Evolutionary conservation across 192 early-diverging fungal species (phyloP).

Genomic region (Oehlia diaphana): DNA sequence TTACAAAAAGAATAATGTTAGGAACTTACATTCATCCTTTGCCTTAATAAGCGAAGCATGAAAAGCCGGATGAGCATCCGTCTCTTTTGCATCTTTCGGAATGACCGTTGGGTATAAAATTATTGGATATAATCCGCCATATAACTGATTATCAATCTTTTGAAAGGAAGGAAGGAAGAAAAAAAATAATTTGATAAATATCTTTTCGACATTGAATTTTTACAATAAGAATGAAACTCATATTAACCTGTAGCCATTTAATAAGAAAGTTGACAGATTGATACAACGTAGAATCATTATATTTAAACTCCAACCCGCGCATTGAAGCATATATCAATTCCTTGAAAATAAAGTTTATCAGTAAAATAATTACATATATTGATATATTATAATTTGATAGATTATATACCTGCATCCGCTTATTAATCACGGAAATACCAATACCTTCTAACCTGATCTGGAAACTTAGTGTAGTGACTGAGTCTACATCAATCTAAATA

Average conservation of each 20-base stretch:
- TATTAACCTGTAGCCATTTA: constrained; percentile 85
- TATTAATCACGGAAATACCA: constrained; percentile 88
- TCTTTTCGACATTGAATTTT: neutral
- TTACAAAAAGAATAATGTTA: neutral
- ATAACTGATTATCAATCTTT: constrained; percentile 95
- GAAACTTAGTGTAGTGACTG: constrained; percentile 58
- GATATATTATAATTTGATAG: neutral
- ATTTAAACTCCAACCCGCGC: constrained; percentile 72
- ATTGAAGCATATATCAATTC: constrained; percentile 88
- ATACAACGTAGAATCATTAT: constrained; percentile 79
- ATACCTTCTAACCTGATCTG: constrained; percentile 82
- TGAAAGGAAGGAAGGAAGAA: constrained; percentile 26
- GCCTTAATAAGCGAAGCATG: constrained; percentile 78
- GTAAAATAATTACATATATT: neutral
- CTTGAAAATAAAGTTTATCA: constrained; percentile 28
- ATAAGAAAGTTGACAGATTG: constrained; percentile 76
- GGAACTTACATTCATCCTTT: constrained; percentile 77
- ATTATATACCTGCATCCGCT: constrained; percentile 56
- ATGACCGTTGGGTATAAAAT: constrained; percentile 91
- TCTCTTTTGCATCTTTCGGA: constrained; percentile 69
- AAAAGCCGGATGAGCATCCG: constrained; percentile 55
- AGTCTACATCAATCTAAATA: constrained; percentile 47
- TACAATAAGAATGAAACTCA: neutral
- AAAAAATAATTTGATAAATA: neutral
- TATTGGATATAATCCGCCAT: constrained; percentile 84